phyloP scores from a whole-genome alignment of 176 grass and related monocot genomes.

The Luzula sylvatica region DNA sequence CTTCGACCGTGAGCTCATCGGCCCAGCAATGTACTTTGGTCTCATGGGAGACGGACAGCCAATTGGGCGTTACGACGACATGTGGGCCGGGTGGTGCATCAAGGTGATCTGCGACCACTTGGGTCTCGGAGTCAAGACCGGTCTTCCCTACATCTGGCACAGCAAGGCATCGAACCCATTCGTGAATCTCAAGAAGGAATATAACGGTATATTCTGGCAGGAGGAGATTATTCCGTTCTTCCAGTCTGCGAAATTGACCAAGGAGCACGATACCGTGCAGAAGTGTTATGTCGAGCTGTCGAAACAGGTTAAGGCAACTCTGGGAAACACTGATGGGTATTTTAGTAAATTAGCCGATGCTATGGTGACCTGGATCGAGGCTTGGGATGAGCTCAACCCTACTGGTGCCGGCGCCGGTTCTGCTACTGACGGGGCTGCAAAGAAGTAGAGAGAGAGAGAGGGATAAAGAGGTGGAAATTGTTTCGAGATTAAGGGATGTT shows the following conservation, averaged over 20 bases:
- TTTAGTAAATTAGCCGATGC: constrained; percentile 35
- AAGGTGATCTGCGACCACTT: constrained; percentile 94
- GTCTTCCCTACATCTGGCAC: constrained; percentile 97
- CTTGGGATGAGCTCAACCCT: constrained; percentile 43
- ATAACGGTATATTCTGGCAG: constrained; percentile 99
- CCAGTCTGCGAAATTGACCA: constrained; percentile 52
- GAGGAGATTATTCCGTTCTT: constrained; percentile 98
- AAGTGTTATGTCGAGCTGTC: constrained; percentile 75
- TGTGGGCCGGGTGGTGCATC: constrained; percentile 29
- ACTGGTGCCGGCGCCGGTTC: constrained; percentile 3
- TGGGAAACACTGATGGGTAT: constrained; percentile 27
- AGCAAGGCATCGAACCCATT: constrained; percentile 99
- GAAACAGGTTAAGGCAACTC: constrained; percentile 66
- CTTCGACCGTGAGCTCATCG: constrained; percentile 30
- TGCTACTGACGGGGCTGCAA: constrained; percentile 20
- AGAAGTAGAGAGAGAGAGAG: constrained; percentile 25
- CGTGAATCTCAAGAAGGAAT: constrained; percentile 91
- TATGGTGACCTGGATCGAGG: constrained; percentile 44
- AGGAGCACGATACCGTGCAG: constrained; percentile 75
- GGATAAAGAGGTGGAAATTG: background rate
- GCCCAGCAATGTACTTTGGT: constrained; percentile 31
- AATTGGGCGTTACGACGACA: constrained; percentile 25
- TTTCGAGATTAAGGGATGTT: background rate
- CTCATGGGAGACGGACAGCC: constrained; percentile 33
- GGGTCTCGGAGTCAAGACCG: constrained; percentile 84